Percentiles rank a stretch among this genome's conserved stretches.
Evolutionary conservation across 352 stramenopile genomes (phyloP).

Genomic region (Globisporangium takayamanum): DNA sequence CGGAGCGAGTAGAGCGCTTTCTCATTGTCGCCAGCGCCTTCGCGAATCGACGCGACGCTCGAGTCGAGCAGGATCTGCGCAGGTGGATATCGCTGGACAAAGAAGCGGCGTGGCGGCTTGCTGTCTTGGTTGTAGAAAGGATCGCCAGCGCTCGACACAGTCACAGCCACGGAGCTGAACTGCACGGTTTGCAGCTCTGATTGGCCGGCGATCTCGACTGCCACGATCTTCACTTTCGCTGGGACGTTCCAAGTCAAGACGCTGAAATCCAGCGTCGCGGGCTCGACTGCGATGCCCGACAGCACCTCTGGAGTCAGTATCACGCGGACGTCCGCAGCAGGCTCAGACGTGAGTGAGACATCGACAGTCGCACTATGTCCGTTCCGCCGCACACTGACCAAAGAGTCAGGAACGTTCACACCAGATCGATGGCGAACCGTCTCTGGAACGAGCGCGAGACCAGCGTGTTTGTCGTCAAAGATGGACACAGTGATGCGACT

Average conservation of each 20-base stretch:
- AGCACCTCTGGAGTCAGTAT: slow-evolving; percentile 17
- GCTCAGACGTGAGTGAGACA: slow-evolving; percentile 34
- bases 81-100: slow-evolving; percentile 36
- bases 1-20: slow-evolving; percentile 27
- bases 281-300: slow-evolving; percentile 24
- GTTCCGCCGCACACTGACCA: slow-evolving; percentile 32
- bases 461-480: slow-evolving; percentile 45
- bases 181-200: slow-evolving; percentile 12
- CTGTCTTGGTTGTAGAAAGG: slow-evolving; percentile 29
- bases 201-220: slow-evolving; percentile 1
- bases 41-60: slow-evolving; percentile 19
- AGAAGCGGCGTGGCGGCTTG: slow-evolving; percentile 18
- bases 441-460: slow-evolving; percentile 32
- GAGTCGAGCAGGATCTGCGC: slow-evolving; percentile 35
- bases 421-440: slow-evolving; percentile 23
- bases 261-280: slow-evolving; percentile 25
- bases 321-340: slow-evolving; percentile 30
- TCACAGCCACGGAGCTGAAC: slow-evolving; percentile 21
- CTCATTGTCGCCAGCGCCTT: slow-evolving; percentile 31
- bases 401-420: slow-evolving; percentile 16
- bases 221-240: slow-evolving; percentile 21
- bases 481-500: slow-evolving; percentile 30
- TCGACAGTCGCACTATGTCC: slow-evolving; percentile 37
- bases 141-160: slow-evolving; percentile 27
- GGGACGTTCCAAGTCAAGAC: slow-evolving; percentile 22